Conservation (phyloP, 345 rosid species). For the Eucalyptus cloeziana region DNA sequence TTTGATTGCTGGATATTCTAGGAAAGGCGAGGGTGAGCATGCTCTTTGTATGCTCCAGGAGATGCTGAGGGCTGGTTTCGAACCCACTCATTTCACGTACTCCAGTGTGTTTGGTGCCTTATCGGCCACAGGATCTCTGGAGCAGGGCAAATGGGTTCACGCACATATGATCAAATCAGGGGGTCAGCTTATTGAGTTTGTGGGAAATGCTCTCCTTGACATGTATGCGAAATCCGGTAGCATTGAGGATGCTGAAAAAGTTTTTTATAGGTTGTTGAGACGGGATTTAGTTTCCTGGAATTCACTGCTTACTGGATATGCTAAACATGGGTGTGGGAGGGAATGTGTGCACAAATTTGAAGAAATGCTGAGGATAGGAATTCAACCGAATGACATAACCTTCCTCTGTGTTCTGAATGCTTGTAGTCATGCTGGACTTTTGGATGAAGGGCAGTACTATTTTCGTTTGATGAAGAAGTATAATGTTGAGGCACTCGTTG, state of each 20-base stretch:
- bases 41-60: constrained; percentile 26
- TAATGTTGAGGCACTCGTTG: constrained; percentile 19
- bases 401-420: constrained; percentile 51
- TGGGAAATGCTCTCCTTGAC: constrained; percentile 51
- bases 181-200: constrained; percentile 34
- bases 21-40: constrained; percentile 33
- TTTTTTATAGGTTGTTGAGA: constrained; percentile 34
- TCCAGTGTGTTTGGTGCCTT: constrained; percentile 40
- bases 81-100: constrained; percentile 40
- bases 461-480: constrained; percentile 39
- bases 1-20: constrained; percentile 48
- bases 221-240: constrained; percentile 66
- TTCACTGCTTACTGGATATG: constrained; percentile 41
- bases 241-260: constrained; percentile 36
- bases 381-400: constrained; percentile 40
- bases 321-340: constrained; percentile 41
- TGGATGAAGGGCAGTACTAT: constrained; percentile 35
- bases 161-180: constrained; percentile 47
- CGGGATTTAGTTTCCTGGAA: constrained; percentile 53
- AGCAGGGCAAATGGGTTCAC: constrained; percentile 69
- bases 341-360: constrained; percentile 25
- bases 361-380: constrained; percentile 27
- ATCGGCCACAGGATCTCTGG: constrained; percentile 42
- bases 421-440: constrained; percentile 59
- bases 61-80: constrained; percentile 39